These are phyloP conservation scores for Amanita rubescens DNA, from an alignment of 768 basidiomycete genomes.

Conservation along the genomic window DNA sequence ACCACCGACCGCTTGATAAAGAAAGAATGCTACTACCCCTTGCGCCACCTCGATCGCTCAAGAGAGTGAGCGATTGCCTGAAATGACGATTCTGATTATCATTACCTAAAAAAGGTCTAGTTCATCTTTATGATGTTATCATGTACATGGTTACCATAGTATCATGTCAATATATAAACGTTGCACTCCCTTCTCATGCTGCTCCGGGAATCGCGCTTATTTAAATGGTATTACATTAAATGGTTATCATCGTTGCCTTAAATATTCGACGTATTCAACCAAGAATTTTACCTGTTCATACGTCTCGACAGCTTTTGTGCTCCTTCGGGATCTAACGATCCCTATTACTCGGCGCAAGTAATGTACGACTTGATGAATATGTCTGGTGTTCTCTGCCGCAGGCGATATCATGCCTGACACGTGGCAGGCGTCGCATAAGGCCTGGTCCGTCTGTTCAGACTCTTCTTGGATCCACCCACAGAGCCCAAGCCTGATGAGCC, in stretches of 20 bases:
- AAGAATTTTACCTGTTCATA: constrained; percentile 87
- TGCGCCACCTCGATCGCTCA: too few relatives aligned
- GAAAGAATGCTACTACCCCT: too few relatives aligned
- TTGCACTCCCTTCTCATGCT: too few relatives aligned
- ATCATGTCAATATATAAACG: not conserved
- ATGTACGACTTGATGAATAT: constrained; percentile 39
- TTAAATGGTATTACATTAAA: too few relatives aligned
- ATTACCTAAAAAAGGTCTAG: too few relatives aligned
- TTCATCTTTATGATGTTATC: too few relatives aligned
- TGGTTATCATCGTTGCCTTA: constrained; percentile 21
- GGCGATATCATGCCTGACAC: constrained; percentile 14
- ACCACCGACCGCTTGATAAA: too few relatives aligned
- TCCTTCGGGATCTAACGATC: constrained; percentile 67
- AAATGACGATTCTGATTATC: too few relatives aligned
- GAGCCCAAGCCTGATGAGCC: constrained; percentile 89
- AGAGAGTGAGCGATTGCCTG: too few relatives aligned
- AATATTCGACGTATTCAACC: constrained; percentile 64
- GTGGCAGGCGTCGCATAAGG: not conserved
- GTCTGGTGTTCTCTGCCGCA: constrained; percentile 9
- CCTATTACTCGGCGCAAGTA: constrained; percentile 69
- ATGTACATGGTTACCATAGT: too few relatives aligned
- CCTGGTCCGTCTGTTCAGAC: constrained; percentile 2
- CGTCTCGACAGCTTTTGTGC: constrained; percentile 89
- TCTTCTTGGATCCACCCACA: constrained; percentile 57
- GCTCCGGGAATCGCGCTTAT: too few relatives aligned